Evolutionary conservation across 352 stramenopile species (phyloP).

Genomic region (Thalassiosira livingstoniorum): DNA sequence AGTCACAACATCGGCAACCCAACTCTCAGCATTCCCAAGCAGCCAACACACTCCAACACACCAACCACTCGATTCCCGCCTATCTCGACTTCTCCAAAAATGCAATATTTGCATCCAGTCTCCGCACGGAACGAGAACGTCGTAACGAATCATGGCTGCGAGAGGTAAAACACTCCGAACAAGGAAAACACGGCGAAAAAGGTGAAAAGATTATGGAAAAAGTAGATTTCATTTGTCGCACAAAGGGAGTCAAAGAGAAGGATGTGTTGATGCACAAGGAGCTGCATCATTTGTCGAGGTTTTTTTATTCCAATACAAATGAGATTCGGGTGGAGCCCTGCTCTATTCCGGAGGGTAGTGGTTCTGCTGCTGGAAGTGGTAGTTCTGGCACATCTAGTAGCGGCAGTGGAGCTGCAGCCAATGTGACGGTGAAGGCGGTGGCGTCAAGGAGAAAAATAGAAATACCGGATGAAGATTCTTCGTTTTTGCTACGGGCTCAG

Average conservation of each 20-base stretch:
- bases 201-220: conserved; percentile 57
- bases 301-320: conserved; percentile 82
- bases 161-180: no score
- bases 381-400: no score
- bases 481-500: conserved; percentile 78
- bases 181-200: no score
- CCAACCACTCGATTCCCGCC: conserved; percentile 47
- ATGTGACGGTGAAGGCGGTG: conserved; percentile 59
- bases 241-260: conserved; percentile 60
- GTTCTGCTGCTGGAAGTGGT: conserved; percentile 6
- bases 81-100: conserved; percentile 83
- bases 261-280: conserved; percentile 74
- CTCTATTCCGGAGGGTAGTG: conserved; percentile 23
- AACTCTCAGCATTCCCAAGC: no score
- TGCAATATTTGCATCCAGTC: conserved; percentile 74
- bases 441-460: conserved; percentile 71
- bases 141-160: conserved; percentile 70
- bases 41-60: conserved; percentile 48
- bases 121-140: conserved; percentile 75
- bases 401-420: conserved; percentile 48
- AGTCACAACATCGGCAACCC: no score
- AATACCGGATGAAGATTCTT: conserved; percentile 86
- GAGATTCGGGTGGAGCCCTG: conserved; percentile 70
- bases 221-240: conserved; percentile 64
- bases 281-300: conserved; percentile 76